phyloP scores from a whole-genome alignment of 2,329 filamentous ascomycete genomes.

The Trichophyton verrucosum region DNA sequence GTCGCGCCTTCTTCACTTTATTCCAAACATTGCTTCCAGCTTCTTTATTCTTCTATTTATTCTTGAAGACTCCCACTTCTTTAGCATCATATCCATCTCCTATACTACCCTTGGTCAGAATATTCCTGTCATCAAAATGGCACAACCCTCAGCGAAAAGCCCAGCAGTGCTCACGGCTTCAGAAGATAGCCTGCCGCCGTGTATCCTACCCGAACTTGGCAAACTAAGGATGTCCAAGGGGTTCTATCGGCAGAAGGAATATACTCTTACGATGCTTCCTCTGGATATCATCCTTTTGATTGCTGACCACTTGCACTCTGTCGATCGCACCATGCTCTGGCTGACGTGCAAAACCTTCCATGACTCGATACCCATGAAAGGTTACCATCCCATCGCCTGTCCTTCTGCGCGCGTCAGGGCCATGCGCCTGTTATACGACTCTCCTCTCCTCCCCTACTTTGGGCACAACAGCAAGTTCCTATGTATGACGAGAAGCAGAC shows the following conservation, averaged over 20 bases:
- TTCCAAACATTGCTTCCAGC: not conserved
- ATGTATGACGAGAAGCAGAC: not conserved
- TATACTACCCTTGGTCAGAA: not conserved
- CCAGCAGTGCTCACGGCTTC: not conserved
- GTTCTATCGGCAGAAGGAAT: not conserved
- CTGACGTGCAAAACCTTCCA: constrained; percentile 14
- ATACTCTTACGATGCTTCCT: not conserved
- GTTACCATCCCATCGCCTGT: not conserved
- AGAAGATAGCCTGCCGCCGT: not conserved
- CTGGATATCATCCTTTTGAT: constrained; percentile 9
- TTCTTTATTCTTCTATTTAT: not conserved
- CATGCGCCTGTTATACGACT: constrained; percentile 4
- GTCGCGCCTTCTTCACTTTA: too few relatives aligned
- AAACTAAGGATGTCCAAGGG: not conserved
- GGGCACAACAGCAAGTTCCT: not conserved
- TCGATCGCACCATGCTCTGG: constrained; percentile 17
- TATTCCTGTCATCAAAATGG: not conserved
- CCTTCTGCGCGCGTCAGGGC: not conserved
- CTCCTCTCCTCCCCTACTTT: constrained; percentile 4
- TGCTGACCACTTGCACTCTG: constrained; percentile 12
- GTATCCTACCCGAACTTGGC: not conserved
- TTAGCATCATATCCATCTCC: not conserved
- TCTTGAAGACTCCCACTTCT: not conserved
- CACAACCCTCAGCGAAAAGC: not conserved
- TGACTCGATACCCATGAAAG: not conserved